Evolutionary conservation across 495 filamentous ascomycete genomes (phyloP).

Genomic region (Penicillium simplicissimum): DNA sequence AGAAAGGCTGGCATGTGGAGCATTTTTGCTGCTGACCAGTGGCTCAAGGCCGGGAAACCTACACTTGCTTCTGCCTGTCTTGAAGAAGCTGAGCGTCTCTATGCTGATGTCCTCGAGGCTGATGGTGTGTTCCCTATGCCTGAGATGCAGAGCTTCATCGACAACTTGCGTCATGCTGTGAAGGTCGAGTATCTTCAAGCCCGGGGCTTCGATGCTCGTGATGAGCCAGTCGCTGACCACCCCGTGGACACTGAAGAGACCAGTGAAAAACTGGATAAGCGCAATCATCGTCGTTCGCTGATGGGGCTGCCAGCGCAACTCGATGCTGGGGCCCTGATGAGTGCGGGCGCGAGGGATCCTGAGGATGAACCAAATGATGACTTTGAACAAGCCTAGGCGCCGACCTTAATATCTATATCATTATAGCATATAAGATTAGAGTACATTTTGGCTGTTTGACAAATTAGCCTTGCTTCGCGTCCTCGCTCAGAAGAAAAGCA

Average conservation of each 20-base stretch:
- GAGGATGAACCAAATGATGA: slow-evolving; percentile 45
- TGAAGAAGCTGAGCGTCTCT: slow-evolving; percentile 67
- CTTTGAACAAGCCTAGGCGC: slow-evolving; percentile 51
- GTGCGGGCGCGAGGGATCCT: slow-evolving; percentile 31
- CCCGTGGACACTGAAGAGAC: slow-evolving; percentile 56
- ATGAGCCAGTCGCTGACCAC: slow-evolving; percentile 36
- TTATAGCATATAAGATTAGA: slow-evolving; percentile 30
- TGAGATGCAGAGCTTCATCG: slow-evolving; percentile 60
- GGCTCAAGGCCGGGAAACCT: slow-evolving; percentile 70
- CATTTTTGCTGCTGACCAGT: slow-evolving; percentile 77
- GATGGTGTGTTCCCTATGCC: slow-evolving; percentile 57
- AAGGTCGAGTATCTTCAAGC: slow-evolving; percentile 52
- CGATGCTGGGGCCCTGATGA: slow-evolving; percentile 36
- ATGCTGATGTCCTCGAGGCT: slow-evolving; percentile 58
- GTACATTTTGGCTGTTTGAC: slow-evolving; percentile 4
- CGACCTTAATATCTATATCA: slow-evolving; percentile 22
- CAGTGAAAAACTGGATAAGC: slow-evolving; percentile 54
- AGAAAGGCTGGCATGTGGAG: slow-evolving; percentile 92
- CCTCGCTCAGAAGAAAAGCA: too few species aligned
- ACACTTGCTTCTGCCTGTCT: slow-evolving; percentile 71
- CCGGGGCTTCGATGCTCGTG: slow-evolving; percentile 36
- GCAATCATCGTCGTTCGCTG: slow-evolving; percentile 43
- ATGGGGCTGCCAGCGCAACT: slow-evolving; percentile 39
- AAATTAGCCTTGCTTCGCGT: too few species aligned
- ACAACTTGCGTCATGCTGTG: slow-evolving; percentile 59